Conservation (phyloP, 345 rosid genomes). For the Populus ilicifolia region DNA sequence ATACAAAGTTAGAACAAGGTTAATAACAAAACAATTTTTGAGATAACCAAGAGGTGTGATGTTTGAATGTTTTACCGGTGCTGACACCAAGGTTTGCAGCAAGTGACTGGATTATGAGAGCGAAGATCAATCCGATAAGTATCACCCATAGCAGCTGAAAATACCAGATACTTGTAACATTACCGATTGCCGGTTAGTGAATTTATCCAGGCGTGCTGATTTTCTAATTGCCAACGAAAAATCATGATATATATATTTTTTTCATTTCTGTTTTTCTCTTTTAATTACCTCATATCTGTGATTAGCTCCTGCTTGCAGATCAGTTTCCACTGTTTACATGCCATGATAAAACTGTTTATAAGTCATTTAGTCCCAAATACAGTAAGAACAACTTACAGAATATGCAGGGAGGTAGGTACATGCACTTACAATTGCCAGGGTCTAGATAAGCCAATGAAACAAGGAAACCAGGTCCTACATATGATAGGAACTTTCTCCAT, state of each 20-base stretch:
- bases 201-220: neutral
- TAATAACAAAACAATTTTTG: neutral
- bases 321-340: conserved; percentile 56
- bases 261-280: neutral
- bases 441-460: conserved; percentile 65
- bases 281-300: conserved; percentile 46
- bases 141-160: conserved; percentile 62
- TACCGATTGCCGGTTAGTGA: neutral
- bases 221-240: neutral
- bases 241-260: neutral
- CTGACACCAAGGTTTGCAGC: conserved; percentile 72
- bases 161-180: neutral
- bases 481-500: conserved; percentile 50
- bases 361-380: neutral
- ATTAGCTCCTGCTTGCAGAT: conserved; percentile 65
- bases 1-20: neutral
- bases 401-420: neutral
- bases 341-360: neutral
- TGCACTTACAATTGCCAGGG: conserved; percentile 50
- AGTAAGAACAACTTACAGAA: neutral
- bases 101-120: conserved; percentile 63
- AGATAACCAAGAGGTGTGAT: neutral
- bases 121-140: conserved; percentile 53
- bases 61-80: conserved; percentile 37
- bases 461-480: conserved; percentile 61